Base-by-base conservation (phyloP, 306 rosid species). In the Rubus idaeus region DNA sequence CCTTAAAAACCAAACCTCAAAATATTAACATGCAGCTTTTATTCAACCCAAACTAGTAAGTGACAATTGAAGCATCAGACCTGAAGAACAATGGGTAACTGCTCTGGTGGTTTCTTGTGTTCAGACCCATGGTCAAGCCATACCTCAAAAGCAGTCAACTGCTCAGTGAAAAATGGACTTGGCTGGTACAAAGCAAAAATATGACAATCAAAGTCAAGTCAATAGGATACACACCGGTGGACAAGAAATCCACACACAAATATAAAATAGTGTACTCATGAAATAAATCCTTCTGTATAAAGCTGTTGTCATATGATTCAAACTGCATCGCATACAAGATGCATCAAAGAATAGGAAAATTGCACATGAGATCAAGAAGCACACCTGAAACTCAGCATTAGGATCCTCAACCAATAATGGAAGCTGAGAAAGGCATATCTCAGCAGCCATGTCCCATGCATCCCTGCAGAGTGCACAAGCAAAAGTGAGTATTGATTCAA, bases 361-460 rank as follows among this genome's bases (percentile, higher is more conserved):
- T 35, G 75, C 17, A 37, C 5, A 56, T 10, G 5, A 55, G 39
- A 60, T 57, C 44, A 58, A 47, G 55, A 40, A 69, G 18, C 67
- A 70, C 75, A 96, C 99, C 96, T 87, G 97, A 82, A 93, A 96
- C 85, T 89, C 98, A 17, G 88, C 89, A 75, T 74, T 90, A 74
- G 96, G 96, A 83, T 96, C 96, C 80, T 91, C 93, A 42, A 91
- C 87, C 86, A 96, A 82, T 26, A 87, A 83, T 42, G 99, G 97
- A 85, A 93, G 99, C 85, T 96, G 99, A 84, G 99, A 86, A 65
- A 96, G 99, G 87, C 98, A 96, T 62, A 96, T 91, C 87, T 96
- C 99, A 80, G 98, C 99, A 81, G 98, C 99, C 99, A 96, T 96
- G 87, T 96, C 99, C 99, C 99, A 96, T 17, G 99, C 99, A 88